Conservation (phyloP, 2,329 filamentous ascomycete genomes). For the Aspergillus sp. region DNA sequence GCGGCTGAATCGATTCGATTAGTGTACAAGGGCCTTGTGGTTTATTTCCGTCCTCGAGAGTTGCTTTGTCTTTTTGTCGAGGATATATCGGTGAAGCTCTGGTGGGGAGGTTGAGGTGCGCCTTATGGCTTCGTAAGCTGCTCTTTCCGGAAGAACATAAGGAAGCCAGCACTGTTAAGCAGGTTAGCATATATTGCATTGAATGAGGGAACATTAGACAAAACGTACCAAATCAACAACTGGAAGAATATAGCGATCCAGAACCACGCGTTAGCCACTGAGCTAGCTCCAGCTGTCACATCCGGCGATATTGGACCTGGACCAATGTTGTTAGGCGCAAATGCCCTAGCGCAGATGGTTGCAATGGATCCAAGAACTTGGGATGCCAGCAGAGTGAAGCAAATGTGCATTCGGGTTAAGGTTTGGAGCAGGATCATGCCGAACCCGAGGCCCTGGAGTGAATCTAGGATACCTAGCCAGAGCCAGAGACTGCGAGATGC, state of each 20-base stretch:
- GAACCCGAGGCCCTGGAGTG: conserved; percentile 65
- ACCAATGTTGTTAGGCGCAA: conserved; percentile 61
- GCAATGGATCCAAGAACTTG: conserved; percentile 63
- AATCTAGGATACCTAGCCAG: conserved; percentile 66
- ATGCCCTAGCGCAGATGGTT: conserved; percentile 62
- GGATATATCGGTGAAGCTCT: neutral
- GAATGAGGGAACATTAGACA: neutral
- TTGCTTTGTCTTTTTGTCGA: neutral
- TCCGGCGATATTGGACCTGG: conserved; percentile 64
- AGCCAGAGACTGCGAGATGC: conserved; percentile 62
- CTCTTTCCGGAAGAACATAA: conserved; percentile 47
- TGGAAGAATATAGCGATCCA: conserved; percentile 62
- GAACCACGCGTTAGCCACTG: conserved; percentile 55
- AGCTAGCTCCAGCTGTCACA: conserved; percentile 50
- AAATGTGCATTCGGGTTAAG: conserved; percentile 63
- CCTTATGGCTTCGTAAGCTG: conserved; percentile 45
- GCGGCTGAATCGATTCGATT: neutral
- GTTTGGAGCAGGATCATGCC: conserved; percentile 69
- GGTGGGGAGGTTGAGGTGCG: neutral
- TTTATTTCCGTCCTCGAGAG: neutral
- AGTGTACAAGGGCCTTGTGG: neutral
- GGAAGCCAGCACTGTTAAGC: conserved; percentile 36
- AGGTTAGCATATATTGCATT: neutral
- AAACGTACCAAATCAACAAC: conserved; percentile 55
- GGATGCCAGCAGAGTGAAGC: conserved; percentile 59